Conservation (phyloP, 2,329 filamentous ascomycete genomes). For the Claviceps quebecensis region DNA sequence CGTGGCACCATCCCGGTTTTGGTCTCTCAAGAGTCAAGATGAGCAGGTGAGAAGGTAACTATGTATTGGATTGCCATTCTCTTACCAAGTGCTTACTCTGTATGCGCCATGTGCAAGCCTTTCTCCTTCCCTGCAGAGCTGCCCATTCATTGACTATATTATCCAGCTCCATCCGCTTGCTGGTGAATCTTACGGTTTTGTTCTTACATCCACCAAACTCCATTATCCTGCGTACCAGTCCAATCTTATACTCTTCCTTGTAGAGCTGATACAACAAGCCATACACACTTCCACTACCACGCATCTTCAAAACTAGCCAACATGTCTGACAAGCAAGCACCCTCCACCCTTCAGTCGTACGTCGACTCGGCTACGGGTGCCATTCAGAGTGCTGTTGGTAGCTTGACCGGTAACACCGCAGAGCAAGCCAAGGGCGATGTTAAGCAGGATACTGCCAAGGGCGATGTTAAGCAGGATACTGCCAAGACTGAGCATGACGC, state of each 20-base stretch:
- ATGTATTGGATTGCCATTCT: not conserved
- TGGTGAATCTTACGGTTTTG: not conserved
- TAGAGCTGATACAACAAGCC: not conserved
- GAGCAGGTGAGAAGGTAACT: not conserved
- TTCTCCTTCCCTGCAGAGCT: not conserved
- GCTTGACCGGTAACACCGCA: constrained; percentile 55
- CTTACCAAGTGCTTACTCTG: not conserved
- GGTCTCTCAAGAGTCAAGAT: not conserved
- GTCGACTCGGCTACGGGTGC: constrained; percentile 59
- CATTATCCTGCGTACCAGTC: not conserved
- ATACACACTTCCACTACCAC: not conserved
- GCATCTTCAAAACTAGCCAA: not conserved
- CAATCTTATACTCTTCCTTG: not conserved
- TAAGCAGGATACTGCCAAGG: constrained; percentile 49
- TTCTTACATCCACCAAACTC: not conserved
- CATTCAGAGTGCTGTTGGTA: constrained; percentile 58
- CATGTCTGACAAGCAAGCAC: constrained; percentile 17
- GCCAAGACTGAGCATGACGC: constrained; percentile 54
- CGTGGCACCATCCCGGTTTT: not conserved
- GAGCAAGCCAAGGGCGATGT: constrained; percentile 52
- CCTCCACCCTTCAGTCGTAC: constrained; percentile 70
- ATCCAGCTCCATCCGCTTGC: not conserved
- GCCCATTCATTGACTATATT: not conserved
- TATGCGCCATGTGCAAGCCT: not conserved
- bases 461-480: constrained; percentile 47